phyloP scores from a whole-genome alignment of 139 green algal species.

The Chlorella sp. region DNA sequence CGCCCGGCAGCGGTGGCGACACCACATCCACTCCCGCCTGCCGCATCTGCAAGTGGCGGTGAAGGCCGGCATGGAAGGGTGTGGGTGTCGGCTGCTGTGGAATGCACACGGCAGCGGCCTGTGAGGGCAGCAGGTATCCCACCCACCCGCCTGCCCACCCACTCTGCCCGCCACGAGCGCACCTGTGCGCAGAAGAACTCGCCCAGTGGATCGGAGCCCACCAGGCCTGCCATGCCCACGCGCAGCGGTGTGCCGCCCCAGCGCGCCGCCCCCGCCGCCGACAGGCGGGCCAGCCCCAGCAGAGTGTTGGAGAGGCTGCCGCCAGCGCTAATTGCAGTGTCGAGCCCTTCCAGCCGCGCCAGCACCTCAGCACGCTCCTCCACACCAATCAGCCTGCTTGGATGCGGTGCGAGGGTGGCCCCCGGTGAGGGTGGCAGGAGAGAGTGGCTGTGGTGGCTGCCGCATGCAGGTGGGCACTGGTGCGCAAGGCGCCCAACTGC shows the following conservation, averaged over 20 bases:
- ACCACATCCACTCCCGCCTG: conserved; percentile 75
- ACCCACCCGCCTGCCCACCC: neutral
- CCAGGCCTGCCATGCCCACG: conserved; percentile 76
- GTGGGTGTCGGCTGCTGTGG: too few relatives aligned
- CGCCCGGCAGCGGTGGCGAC: conserved; percentile 45
- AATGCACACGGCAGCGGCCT: too few relatives aligned
- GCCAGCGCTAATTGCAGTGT: conserved; percentile 78
- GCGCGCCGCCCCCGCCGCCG: conserved; percentile 36
- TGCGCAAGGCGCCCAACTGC: too few relatives aligned
- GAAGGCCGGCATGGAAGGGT: neutral
- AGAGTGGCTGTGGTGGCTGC: too few relatives aligned
- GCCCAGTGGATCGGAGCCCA: conserved; percentile 80
- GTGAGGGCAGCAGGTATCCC: neutral
- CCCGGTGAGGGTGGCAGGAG: neutral
- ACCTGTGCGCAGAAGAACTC: conserved; percentile 70
- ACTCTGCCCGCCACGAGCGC: neutral
- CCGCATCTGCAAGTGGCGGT: conserved; percentile 56
- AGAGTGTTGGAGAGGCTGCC: conserved; percentile 94
- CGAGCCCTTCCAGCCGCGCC: conserved; percentile 16
- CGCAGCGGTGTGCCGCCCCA: conserved; percentile 39
- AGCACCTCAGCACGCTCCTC: conserved; percentile 43
- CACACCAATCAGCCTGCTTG: conserved; percentile 45
- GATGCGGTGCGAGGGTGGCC: too few relatives aligned
- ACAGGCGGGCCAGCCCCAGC: conserved; percentile 80
- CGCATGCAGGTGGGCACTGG: too few relatives aligned